A percentile compares a stretch with the other conserved stretches of the same genome.
These are phyloP conservation scores for Fusarium mundagurra DNA, from an alignment of 2,329 filamentous ascomycete species.

Conservation along the genomic window DNA sequence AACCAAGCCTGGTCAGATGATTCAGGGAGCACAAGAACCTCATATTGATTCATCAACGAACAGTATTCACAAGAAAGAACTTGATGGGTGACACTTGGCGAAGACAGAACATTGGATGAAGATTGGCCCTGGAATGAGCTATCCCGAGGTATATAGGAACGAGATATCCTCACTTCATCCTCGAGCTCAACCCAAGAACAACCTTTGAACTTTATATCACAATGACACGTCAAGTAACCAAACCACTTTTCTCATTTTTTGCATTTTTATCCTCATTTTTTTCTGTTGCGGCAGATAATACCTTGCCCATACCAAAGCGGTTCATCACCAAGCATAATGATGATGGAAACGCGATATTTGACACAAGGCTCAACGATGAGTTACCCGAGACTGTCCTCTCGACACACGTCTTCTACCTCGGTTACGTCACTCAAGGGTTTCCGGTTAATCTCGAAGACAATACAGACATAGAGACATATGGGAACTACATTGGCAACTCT, in stretches of 20 bases:
- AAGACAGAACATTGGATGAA: background rate
- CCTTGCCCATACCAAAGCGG: slow-evolving; percentile 28
- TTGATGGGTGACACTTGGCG: background rate
- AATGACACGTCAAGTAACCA: background rate
- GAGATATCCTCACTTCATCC: background rate
- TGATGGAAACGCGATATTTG: slow-evolving; percentile 33
- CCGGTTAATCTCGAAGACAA: slow-evolving; percentile 18
- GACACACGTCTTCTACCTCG: slow-evolving; percentile 32
- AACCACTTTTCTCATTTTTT: background rate
- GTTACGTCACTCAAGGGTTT: slow-evolving; percentile 25
- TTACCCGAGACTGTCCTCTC: slow-evolving; percentile 11
- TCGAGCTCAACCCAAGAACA: background rate
- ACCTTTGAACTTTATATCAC: background rate
- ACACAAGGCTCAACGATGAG: slow-evolving; percentile 22
- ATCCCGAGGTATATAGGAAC: background rate
- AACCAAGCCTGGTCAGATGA: background rate
- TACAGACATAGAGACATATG: slow-evolving; percentile 27
- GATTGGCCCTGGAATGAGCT: background rate
- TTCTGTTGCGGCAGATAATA: slow-evolving; percentile 8
- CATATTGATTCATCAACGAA: background rate
- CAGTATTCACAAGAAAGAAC: background rate
- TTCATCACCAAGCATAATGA: slow-evolving; percentile 36
- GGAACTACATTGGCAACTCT: slow-evolving; percentile 7
- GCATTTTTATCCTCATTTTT: background rate
- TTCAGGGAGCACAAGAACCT: background rate